Evolutionary conservation across 2,329 filamentous ascomycete genomes (phyloP).

Genomic region (Chaetomiaceae sp.): DNA sequence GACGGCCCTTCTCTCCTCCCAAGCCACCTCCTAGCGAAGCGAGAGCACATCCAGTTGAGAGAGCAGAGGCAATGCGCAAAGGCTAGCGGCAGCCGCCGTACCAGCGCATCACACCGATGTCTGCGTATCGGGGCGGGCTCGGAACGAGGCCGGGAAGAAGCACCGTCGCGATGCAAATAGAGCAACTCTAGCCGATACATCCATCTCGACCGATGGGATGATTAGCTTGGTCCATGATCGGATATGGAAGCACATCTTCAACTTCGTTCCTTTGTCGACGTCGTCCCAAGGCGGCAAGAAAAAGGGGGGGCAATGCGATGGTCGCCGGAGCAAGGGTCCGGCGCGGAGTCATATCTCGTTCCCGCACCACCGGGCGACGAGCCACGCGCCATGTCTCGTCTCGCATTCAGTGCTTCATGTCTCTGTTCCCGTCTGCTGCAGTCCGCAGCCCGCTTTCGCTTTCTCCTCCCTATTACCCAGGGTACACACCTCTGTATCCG

Average conservation of each 20-base stretch:
- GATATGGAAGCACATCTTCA: neutral
- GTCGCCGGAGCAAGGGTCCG: too few species aligned
- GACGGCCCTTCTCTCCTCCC: neutral
- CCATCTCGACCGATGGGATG: neutral
- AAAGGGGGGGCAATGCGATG: too few species aligned
- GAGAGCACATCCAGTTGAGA: neutral
- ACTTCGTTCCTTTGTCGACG: neutral
- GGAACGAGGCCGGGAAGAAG: neutral
- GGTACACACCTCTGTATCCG: neutral
- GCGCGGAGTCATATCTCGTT: neutral
- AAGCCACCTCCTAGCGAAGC: neutral
- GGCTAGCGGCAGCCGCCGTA: conserved; percentile 5
- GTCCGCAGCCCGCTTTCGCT: too few species aligned
- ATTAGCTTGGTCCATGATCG: too few species aligned
- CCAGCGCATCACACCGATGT: neutral
- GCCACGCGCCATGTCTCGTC: neutral
- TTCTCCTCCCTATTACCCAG: neutral
- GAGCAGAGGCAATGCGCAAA: neutral
- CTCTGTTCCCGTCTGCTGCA: neutral
- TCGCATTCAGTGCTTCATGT: neutral
- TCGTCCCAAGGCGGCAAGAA: neutral
- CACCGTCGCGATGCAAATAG: neutral
- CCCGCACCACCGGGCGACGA: neutral
- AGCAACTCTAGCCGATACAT: neutral
- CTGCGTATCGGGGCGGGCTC: neutral